Percentiles rank a stretch among this genome's conserved stretches.
phyloP scores from a whole-genome alignment of 2,329 filamentous ascomycete species.

The Ascochyta viciae-villosae region DNA sequence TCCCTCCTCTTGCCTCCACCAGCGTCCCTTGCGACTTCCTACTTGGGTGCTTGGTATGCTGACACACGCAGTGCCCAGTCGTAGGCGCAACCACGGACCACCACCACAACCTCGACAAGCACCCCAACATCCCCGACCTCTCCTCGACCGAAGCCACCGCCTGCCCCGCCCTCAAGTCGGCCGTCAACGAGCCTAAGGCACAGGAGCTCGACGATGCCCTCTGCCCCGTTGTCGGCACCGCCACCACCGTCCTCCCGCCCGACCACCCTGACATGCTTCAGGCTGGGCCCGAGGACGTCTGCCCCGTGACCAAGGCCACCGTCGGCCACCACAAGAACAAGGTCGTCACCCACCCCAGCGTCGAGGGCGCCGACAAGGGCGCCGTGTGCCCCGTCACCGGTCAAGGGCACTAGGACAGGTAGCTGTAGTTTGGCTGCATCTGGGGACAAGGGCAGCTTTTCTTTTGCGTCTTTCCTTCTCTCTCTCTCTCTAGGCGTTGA shows the following conservation, averaged over 20 bases:
- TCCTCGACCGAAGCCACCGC: slow-evolving; percentile 41
- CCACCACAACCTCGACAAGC: slow-evolving; percentile 53
- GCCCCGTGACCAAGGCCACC: slow-evolving; percentile 54
- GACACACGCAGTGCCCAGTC: slow-evolving; percentile 48
- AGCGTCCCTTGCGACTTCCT: too few relatives aligned
- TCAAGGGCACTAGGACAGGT: slow-evolving; percentile 24
- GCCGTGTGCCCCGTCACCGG: slow-evolving; percentile 54
- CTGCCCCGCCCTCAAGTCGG: slow-evolving; percentile 53
- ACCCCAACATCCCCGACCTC: slow-evolving; percentile 47
- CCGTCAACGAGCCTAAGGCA: slow-evolving; percentile 44
- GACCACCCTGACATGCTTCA: slow-evolving; percentile 51
- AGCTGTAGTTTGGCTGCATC: too few relatives aligned
- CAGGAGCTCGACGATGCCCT: slow-evolving; percentile 52
- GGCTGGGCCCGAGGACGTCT: slow-evolving; percentile 49
- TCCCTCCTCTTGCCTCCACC: too few relatives aligned
- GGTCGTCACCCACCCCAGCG: slow-evolving; percentile 50
- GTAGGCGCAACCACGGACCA: slow-evolving; percentile 56
- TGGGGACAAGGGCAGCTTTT: neutral
- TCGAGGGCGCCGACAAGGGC: slow-evolving; percentile 47
- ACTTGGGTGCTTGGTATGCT: neutral
- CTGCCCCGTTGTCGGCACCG: slow-evolving; percentile 55
- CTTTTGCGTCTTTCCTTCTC: too few relatives aligned
- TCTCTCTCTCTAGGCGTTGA: neutral
- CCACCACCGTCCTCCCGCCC: slow-evolving; percentile 52
- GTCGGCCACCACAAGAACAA: slow-evolving; percentile 54